phyloP scores from a whole-genome alignment of 1,139 yeast genomes.

The Sugiyamaella grinbergsii region DNA sequence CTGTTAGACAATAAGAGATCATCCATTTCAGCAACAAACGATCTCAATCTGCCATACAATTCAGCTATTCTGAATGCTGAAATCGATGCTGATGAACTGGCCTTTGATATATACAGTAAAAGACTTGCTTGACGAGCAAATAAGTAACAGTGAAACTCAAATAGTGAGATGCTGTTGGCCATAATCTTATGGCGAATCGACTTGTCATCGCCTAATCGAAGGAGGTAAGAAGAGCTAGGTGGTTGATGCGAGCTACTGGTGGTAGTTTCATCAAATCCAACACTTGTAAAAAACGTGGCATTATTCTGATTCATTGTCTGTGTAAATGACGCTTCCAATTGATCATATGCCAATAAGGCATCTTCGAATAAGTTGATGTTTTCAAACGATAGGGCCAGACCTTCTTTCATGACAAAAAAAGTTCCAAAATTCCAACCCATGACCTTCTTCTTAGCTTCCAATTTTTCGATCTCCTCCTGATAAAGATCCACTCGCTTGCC shows the following conservation, averaged over 20 bases:
- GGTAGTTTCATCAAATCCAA: conserved; percentile 37
- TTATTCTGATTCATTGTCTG: conserved; percentile 32
- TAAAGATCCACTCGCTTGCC: conserved; percentile 51
- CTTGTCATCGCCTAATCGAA: conserved; percentile 39
- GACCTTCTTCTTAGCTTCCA: conserved; percentile 40
- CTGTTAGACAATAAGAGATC: conserved; percentile 36
- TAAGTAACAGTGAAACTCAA: conserved; percentile 47
- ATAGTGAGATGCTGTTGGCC: conserved; percentile 44
- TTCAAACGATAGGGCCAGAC: conserved; percentile 50
- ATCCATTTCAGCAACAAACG: conserved; percentile 48
- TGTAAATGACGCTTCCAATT: conserved; percentile 40
- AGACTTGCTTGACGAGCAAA: conserved; percentile 48
- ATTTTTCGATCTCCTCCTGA: conserved; percentile 44
- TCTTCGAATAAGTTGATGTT: conserved; percentile 61
- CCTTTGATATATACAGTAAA: conserved; percentile 38
- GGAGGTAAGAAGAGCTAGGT: conserved; percentile 34
- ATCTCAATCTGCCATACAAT: conserved; percentile 41
- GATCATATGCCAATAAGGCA: conserved; percentile 53
- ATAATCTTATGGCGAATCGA: conserved; percentile 42
- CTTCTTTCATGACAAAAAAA: conserved; percentile 50
- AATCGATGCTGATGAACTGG: conserved; percentile 44
- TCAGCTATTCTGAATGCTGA: conserved; percentile 41
- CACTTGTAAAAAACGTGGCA: conserved; percentile 35
- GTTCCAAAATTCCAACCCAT: conserved; percentile 51
- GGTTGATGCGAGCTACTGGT: conserved; percentile 22